Base-by-base conservation (phyloP, 2,329 filamentous ascomycete genomes). In the Coniochaeta sp. region DNA sequence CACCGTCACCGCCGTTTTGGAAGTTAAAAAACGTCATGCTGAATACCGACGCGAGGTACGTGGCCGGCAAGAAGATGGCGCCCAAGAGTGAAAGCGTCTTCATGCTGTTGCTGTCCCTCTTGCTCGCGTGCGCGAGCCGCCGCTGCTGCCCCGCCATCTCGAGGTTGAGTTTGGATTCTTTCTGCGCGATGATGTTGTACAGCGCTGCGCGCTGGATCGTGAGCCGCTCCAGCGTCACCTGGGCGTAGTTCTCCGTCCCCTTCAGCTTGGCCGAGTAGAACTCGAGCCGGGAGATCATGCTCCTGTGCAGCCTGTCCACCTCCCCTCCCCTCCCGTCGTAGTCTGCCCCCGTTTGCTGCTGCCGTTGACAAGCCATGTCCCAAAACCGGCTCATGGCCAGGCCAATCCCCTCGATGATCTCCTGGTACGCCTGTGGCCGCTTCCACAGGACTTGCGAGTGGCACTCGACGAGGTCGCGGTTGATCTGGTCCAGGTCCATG, bases 21-120 rank as follows among this genome's bases (percentile, higher is more conserved):
- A 83, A 85, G 65, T 85, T 76, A 68, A 85, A 85, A 62, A 85
- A 85, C 0, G 79, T 80, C 80, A 84, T 85, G 69, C 76, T 78
- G 58, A 85, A 85, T 22, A 85, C 70, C 0, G 82, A 85, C 8
- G 82, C 76, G 16, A 85, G 71, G 56, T 78, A 83, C 1, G 81
- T 83, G 2, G 81, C 81, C 0, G 82, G 82, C 6, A 85, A 68
- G 58, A 85, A 85, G 35, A 85, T 69, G 35, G 81, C 80, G 26
- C 82, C 82, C 51, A 85, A 75, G 1, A 85, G 72, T 0, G 81
- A 83, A 33, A 85, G 71, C 1, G 80, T 82, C 69, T 85, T 85
- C 81, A 84, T 83, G 52, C 81, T 79, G 4, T 78, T 81, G 63
- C 78, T 80, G 63, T 83, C 80, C 12, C 80, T 73, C 63, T 83